Conservation (phyloP, 768 basidiomycete species). For the Russula virescens region DNA sequence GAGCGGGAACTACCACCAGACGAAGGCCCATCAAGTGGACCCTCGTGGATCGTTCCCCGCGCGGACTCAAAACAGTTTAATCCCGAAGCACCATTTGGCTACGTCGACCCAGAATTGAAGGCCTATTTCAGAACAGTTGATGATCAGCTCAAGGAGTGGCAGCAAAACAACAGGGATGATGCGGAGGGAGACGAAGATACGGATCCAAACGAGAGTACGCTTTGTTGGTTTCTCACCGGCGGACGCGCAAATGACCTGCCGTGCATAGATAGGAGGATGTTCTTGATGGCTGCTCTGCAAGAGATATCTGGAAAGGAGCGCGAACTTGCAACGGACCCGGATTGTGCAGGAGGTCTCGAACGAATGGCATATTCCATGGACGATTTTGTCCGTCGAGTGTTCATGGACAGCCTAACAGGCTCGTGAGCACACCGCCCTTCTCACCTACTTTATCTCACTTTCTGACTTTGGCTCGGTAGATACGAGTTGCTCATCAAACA, state of each 20-base stretch:
- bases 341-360: constrained; percentile 87
- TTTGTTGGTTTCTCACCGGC: constrained; percentile 9
- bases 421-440: constrained; percentile 55
- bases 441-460: not conserved
- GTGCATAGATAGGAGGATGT: constrained; percentile 35
- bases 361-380: constrained; percentile 91
- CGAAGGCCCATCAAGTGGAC: constrained; percentile 32
- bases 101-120: constrained; percentile 83
- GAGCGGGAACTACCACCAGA: constrained; percentile 22
- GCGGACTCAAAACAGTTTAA: constrained; percentile 38
- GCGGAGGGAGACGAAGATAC: constrained; percentile 42
- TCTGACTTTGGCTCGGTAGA: constrained; percentile 32
- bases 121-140: constrained; percentile 91
- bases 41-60: constrained; percentile 63
- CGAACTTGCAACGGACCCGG: constrained; percentile 86
- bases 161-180: constrained; percentile 45
- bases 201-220: constrained; percentile 68
- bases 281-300: constrained; percentile 74
- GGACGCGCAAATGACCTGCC: not conserved
- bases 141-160: constrained; percentile 83
- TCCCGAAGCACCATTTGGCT: constrained; percentile 80
- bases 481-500: constrained; percentile 64
- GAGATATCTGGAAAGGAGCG: constrained; percentile 89
- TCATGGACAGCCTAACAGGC: constrained; percentile 80
- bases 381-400: constrained; percentile 89